Percentiles rank a stretch among this genome's conserved stretches.
phyloP scores from a whole-genome alignment of 148 eudicot species.

The Chenopodium formosanum region DNA sequence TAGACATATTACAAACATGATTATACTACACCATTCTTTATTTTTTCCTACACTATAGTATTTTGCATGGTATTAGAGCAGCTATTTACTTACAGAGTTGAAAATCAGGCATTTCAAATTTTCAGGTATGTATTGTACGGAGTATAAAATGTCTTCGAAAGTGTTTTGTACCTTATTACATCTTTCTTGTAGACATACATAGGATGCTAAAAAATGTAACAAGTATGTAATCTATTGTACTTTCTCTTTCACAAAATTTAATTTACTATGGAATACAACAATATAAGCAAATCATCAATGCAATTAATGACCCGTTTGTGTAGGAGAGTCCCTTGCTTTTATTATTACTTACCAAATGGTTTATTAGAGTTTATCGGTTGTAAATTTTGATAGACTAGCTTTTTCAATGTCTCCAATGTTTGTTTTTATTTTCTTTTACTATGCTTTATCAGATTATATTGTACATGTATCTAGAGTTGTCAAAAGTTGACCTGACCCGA shows the following conservation, averaged over 20 bases:
- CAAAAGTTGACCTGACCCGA: too few species aligned
- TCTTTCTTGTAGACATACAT: not conserved
- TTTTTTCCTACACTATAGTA: not conserved
- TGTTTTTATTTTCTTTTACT: too few species aligned
- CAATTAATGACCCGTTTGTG: too few species aligned
- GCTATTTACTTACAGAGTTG: not conserved
- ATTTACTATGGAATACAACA: too few species aligned
- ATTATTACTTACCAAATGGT: too few species aligned
- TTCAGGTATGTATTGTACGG: not conserved
- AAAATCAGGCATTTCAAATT: not conserved
- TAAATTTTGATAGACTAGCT: not conserved
- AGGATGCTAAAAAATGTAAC: not conserved
- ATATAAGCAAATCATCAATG: too few species aligned
- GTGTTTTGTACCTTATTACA: not conserved
- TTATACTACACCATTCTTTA: conserved; percentile 1
- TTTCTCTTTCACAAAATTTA: not conserved
- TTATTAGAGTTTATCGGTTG: not conserved
- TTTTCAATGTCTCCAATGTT: too few species aligned
- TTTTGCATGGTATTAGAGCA: not conserved
- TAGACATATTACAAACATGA: not conserved
- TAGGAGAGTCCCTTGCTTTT: too few species aligned
- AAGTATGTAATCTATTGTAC: not conserved
- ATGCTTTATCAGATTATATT: not conserved
- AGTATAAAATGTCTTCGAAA: not conserved
- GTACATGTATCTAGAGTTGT: too few species aligned